Conservation (phyloP, 176 grass and related monocot species). For the Stipa capillata region DNA sequence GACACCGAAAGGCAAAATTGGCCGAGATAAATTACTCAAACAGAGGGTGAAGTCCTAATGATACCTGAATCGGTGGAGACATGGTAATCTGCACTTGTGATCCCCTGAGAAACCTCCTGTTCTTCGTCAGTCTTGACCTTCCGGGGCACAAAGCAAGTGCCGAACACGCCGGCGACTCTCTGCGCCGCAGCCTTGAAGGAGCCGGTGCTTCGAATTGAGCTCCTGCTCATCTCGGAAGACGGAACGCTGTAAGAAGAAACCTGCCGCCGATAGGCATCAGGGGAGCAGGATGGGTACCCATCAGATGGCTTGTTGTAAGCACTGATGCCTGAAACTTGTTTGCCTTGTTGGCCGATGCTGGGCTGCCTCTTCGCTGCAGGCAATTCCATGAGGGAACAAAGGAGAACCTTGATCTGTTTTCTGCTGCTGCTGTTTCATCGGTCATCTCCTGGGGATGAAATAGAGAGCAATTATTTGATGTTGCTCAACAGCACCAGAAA, state of each 20-base stretch:
- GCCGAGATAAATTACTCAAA: neutral
- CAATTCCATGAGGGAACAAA: neutral
- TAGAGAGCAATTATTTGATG: neutral
- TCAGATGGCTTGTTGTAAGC: neutral
- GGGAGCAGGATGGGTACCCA: neutral
- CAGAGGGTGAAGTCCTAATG: neutral
- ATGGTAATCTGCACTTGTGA: neutral
- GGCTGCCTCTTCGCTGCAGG: slow-evolving; percentile 9
- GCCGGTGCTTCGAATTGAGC: slow-evolving; percentile 5
- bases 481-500: neutral
- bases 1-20: no score
- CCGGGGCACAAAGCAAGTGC: slow-evolving; percentile 32
- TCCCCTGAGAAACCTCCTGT: neutral
- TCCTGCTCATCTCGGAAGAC: slow-evolving; percentile 25
- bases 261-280: slow-evolving; percentile 23
- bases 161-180: slow-evolving; percentile 26
- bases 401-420: neutral
- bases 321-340: neutral
- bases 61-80: slow-evolving; percentile 31
- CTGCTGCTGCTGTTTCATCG: neutral
- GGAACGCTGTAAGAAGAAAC: slow-evolving; percentile 19
- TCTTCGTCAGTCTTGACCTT: neutral
- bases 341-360: neutral
- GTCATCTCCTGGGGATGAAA: neutral
- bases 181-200: slow-evolving; percentile 20